Conservation (phyloP, 2,329 filamentous ascomycete genomes). For the Trichoderma lentiforme region DNA sequence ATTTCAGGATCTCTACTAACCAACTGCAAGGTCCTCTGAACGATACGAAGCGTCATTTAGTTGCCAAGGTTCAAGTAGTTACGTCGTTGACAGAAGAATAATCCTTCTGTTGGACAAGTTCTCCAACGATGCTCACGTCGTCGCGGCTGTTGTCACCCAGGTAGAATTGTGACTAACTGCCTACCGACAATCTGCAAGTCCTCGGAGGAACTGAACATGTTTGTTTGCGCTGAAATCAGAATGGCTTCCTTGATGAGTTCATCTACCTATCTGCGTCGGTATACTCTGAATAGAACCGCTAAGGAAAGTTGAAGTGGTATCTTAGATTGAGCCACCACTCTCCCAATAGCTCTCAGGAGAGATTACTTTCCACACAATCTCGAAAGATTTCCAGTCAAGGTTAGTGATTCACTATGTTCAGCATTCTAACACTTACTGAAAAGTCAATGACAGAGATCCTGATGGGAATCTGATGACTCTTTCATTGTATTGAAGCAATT, state of each 20-base stretch:
- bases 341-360: neutral
- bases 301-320: neutral
- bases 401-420: neutral
- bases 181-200: neutral
- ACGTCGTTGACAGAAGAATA: neutral
- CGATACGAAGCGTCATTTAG: neutral
- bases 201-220: neutral
- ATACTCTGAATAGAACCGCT: neutral
- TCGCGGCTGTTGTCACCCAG: neutral
- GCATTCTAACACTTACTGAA: neutral
- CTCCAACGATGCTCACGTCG: neutral
- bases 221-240: neutral
- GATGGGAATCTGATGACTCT: neutral
- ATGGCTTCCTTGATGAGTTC: neutral
- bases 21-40: neutral
- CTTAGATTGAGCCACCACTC: neutral
- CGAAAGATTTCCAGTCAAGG: neutral
- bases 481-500: neutral
- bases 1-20: neutral
- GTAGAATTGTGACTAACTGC: neutral
- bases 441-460: neutral
- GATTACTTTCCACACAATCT: neutral
- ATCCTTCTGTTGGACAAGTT: neutral
- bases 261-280: too few relatives aligned
- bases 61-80: neutral